Evolutionary conservation across 805 yeast species (phyloP), one percentile per base, ranked within the genome.

Genomic region (Yamadazyma philogaea): DNA sequence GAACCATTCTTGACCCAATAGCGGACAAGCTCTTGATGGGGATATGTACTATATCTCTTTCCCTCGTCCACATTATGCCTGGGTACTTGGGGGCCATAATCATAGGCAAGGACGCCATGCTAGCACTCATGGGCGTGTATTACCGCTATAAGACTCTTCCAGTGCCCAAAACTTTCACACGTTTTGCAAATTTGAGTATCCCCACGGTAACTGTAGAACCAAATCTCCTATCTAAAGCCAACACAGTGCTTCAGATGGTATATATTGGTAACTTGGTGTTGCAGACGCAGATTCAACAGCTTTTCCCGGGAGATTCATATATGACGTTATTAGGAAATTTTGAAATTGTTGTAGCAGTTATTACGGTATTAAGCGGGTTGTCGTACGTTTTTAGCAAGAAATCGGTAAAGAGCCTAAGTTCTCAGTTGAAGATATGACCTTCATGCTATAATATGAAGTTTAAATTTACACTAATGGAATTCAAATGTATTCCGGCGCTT

Each of bases 11-110:
- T 26, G 99, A 93, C 56, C 99, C 99, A 0, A 73, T 88, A 66
- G 99, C 99, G 0, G 99, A 93, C 59, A 93, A 93, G 59, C 70
- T 85, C 12, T 70, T 93, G 36, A 89, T 93, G 96, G 75, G 91
- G 16, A 79, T 86, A 0, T 79, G 95, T 39, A 90, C 98, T 0
- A 72, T 82, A 0, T 80, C 95, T 40, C 64, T 93, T 44, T 81
- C 91, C 0, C 75, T 81, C 51, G 67, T 82, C 10, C 74, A 81
- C 38, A 70, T 76, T 15, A 83, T 93, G 54, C 98, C 99, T 1
- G 40, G 50, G 0, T 55, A 77, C 57, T 70, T 78, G 17, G 95
- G 91, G 0, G 59, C 66, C 0, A 51, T 88, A 15, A 88, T 93
- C 20, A 69, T 93, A 15, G 97, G 97, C 0, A 75, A 97, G 53